Percentiles rank a stretch among this genome's conserved stretches.
Conservation (phyloP, 2,329 filamentous ascomycete genomes). For the Cladosporium sp. region DNA sequence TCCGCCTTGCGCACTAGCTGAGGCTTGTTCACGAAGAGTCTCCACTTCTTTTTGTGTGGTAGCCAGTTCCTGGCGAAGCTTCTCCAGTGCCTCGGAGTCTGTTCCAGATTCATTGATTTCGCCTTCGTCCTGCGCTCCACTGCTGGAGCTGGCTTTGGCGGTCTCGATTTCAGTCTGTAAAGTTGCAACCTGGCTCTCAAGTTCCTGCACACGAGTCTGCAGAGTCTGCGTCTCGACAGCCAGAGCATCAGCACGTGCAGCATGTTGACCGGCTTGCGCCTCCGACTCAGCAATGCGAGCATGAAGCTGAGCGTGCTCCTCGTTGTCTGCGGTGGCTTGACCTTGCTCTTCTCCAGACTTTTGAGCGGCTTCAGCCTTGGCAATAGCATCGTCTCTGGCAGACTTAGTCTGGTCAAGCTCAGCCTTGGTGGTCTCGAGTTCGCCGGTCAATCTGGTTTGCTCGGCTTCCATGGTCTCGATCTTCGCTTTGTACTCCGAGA, state of each 20-base stretch:
- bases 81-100: slow-evolving; percentile 29
- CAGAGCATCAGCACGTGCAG: slow-evolving; percentile 33
- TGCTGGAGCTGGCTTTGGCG: slow-evolving; percentile 14
- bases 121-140: slow-evolving; percentile 13
- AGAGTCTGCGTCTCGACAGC: slow-evolving; percentile 44
- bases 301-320: slow-evolving; percentile 35
- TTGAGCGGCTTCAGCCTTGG: slow-evolving; percentile 30
- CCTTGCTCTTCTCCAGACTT: slow-evolving; percentile 23
- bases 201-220: slow-evolving; percentile 59
- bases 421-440: slow-evolving; percentile 51
- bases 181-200: slow-evolving; percentile 55
- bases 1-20: slow-evolving; percentile 15
- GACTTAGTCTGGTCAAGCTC: slow-evolving; percentile 50
- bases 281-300: slow-evolving; percentile 38
- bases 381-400: slow-evolving; percentile 61
- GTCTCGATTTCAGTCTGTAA: slow-evolving; percentile 37
- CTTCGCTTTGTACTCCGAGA: slow-evolving; percentile 49
- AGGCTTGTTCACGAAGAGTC: slow-evolving; percentile 37
- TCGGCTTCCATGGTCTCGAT: slow-evolving; percentile 52
- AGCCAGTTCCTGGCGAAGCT: slow-evolving; percentile 39
- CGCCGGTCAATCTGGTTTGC: slow-evolving; percentile 55
- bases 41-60: slow-evolving; percentile 45
- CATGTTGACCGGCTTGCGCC: slow-evolving; percentile 35
- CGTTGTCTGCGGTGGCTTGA: slow-evolving; percentile 32
- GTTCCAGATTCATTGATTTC: slow-evolving; percentile 12